Evolutionary conservation across 2,329 filamentous ascomycete species (phyloP).

Genomic region (Alternaria brassicicola): DNA sequence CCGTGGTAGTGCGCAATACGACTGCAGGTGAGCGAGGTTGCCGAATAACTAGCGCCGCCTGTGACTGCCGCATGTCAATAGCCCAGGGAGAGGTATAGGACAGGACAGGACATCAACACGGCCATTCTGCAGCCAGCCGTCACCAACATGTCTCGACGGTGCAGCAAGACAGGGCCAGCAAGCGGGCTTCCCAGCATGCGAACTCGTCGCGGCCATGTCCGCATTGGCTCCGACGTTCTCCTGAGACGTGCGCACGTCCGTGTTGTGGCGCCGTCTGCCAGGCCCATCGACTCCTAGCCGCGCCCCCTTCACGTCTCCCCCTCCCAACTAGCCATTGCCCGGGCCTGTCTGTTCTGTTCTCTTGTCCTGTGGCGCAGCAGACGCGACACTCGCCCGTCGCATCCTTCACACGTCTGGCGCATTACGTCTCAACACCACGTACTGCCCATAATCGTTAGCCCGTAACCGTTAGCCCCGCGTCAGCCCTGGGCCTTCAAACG

Average conservation of each 20-base stretch:
- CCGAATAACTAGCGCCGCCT: slow-evolving; percentile 22
- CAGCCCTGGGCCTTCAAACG: slow-evolving; percentile 4
- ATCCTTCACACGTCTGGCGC: slow-evolving; percentile 2
- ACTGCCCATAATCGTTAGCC: no score
- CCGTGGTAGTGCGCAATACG: slow-evolving; percentile 18
- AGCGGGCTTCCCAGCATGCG: slow-evolving; percentile 15
- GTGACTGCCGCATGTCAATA: slow-evolving; percentile 4
- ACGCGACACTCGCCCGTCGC: not conserved
- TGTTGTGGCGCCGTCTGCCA: slow-evolving; percentile 16
- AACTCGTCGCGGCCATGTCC: slow-evolving; percentile 11
- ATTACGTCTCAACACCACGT: slow-evolving; percentile 7
- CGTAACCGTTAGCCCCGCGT: not conserved
- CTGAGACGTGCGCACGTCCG: slow-evolving; percentile 34
- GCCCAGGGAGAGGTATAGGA: not conserved
- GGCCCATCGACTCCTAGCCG: slow-evolving; percentile 1
- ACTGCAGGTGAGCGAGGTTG: slow-evolving; percentile 22
- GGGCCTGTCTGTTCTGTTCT: not conserved
- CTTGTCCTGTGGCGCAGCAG: slow-evolving; percentile 4
- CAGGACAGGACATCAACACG: not conserved
- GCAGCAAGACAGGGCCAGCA: slow-evolving; percentile 8
- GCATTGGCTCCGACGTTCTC: slow-evolving; percentile 30
- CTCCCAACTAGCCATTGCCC: not conserved
- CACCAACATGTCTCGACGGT: not conserved
- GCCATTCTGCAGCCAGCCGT: not conserved
- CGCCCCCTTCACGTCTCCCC: not conserved